Percentiles rank a stretch among this genome's conserved stretches.
Conservation (phyloP, 352 stramenopile genomes). For the Phytophthora melonis region DNA sequence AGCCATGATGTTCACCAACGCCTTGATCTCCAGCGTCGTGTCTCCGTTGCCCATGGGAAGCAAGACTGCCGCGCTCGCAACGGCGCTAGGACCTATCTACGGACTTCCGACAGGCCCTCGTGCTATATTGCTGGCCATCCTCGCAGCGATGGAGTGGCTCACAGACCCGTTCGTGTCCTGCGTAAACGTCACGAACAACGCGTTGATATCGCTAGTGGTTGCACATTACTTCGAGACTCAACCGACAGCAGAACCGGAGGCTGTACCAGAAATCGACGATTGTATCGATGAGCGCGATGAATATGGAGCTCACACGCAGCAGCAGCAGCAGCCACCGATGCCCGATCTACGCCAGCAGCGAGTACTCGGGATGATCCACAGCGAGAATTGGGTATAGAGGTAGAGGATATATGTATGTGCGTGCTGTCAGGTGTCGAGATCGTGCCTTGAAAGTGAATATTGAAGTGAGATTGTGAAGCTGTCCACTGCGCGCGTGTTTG, state of each 20-base stretch:
- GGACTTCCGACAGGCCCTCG: conserved; percentile 35
- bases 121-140: conserved; percentile 47
- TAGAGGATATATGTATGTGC: conserved; percentile 2
- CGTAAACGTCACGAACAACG: conserved; percentile 64
- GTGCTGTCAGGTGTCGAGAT: neutral
- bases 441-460: neutral
- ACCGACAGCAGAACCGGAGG: conserved; percentile 26
- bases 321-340: neutral
- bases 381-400: conserved; percentile 42
- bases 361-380: conserved; percentile 27
- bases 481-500: neutral
- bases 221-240: conserved; percentile 58
- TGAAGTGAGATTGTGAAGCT: conserved; percentile 16
- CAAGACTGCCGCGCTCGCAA: conserved; percentile 45
- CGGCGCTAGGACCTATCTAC: conserved; percentile 59
- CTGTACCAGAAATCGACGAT: conserved; percentile 5
- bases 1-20: conserved; percentile 48
- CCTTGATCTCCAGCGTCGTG: conserved; percentile 46
- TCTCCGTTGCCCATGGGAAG: conserved; percentile 53
- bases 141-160: conserved; percentile 65
- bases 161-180: conserved; percentile 61
- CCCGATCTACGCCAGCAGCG: conserved; percentile 21
- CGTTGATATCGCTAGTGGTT: conserved; percentile 60
- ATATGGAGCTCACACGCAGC: neutral
- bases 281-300: neutral